Evolutionary conservation across 345 rosid species (phyloP).

Genomic region (Gossypium ekmanianum): DNA sequence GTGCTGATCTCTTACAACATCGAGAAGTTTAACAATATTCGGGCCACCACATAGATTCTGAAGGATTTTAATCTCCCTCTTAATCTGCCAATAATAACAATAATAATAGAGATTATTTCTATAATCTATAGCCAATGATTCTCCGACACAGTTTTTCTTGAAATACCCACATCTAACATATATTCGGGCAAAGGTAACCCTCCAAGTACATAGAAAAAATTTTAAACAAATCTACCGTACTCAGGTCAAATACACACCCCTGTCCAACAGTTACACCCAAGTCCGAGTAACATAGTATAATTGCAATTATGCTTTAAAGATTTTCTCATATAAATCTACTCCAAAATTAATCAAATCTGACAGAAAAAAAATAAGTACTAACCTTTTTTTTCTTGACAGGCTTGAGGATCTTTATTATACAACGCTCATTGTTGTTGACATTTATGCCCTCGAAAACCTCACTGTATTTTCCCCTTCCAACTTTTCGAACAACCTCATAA

Average conservation of each 20-base stretch:
- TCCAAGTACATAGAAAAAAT: background rate
- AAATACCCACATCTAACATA: background rate
- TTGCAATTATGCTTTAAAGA: background rate
- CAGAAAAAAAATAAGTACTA: constrained; percentile 10
- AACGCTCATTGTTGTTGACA: constrained; percentile 61
- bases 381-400: constrained; percentile 93
- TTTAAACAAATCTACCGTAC: background rate
- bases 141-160: background rate
- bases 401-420: constrained; percentile 77
- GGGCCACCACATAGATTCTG: constrained; percentile 81
- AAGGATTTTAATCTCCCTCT: constrained; percentile 81
- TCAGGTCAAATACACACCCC: background rate
- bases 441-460: constrained; percentile 83
- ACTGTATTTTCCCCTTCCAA: constrained; percentile 81
- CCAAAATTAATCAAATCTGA: background rate
- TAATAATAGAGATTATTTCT: background rate
- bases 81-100: constrained; percentile 40
- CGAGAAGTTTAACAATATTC: constrained; percentile 65
- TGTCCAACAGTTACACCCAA: background rate
- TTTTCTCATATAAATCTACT: constrained; percentile 14
- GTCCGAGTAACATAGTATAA: background rate
- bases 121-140: background rate
- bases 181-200: background rate
- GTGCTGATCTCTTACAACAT: constrained; percentile 77
- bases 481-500: constrained; percentile 84